These are phyloP conservation scores for Cadophora gregata DNA, from an alignment of 2,329 filamentous ascomycete genomes.

Conservation along the genomic window DNA sequence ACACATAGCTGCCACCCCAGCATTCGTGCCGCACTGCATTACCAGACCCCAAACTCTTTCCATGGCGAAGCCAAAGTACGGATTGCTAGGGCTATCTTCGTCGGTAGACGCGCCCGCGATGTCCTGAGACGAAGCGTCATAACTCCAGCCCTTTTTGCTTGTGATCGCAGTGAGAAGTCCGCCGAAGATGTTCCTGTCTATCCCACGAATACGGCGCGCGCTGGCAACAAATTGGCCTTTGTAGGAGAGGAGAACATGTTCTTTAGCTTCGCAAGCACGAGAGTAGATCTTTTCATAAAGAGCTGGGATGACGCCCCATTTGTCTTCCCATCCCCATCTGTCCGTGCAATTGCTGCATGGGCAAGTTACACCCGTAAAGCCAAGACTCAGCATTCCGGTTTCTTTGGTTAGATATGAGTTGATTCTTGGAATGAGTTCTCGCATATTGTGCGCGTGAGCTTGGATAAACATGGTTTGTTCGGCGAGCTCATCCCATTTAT, in stretches of 20 bases:
- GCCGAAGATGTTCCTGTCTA: constrained; percentile 34
- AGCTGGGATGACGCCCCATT: constrained; percentile 44
- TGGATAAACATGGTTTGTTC: constrained; percentile 55
- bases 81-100: constrained; percentile 35
- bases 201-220: constrained; percentile 49
- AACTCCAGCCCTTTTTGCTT: constrained; percentile 35
- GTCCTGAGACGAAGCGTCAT: constrained; percentile 28
- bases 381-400: constrained; percentile 55
- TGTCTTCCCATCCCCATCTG: constrained; percentile 49
- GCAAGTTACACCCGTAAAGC: constrained; percentile 47
- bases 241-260: constrained; percentile 50
- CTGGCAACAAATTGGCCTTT: constrained; percentile 56
- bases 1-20: constrained; percentile 80
- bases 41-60: constrained; percentile 41
- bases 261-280: constrained; percentile 31
- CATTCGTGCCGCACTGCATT: constrained; percentile 51
- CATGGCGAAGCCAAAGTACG: constrained; percentile 40
- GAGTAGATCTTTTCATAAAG: constrained; percentile 44
- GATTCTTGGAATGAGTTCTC: constrained; percentile 48
- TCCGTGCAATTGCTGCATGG: constrained; percentile 49
- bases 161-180: constrained; percentile 34
- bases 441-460: constrained; percentile 50
- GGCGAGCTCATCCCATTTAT: constrained; percentile 51
- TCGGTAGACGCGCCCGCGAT: constrained; percentile 6
- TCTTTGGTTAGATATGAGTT: constrained; percentile 48